These are phyloP conservation scores for Mycena polygramma DNA, from an alignment of 768 basidiomycete genomes.

Conservation along the genomic window DNA sequence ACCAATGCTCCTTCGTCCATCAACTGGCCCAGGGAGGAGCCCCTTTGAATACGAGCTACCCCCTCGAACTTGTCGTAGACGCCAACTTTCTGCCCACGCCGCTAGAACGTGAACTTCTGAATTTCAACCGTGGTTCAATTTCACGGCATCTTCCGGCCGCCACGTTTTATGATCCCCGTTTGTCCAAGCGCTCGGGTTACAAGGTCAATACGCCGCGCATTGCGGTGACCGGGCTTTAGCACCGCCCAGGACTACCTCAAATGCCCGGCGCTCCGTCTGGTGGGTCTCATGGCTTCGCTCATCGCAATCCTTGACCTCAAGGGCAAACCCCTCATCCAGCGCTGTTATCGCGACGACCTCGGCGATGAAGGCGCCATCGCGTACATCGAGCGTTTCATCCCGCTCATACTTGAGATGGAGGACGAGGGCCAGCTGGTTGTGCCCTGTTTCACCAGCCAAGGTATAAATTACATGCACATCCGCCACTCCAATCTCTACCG, in stretches of 20 bases:
- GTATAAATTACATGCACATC: slow-evolving; percentile 99
- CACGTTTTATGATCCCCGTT: not conserved
- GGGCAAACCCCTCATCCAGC: slow-evolving; percentile 97
- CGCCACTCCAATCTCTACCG: slow-evolving; percentile 97
- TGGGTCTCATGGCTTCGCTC: slow-evolving; percentile 63
- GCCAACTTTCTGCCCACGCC: too few relatives aligned
- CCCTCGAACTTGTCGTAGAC: too few relatives aligned
- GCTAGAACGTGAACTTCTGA: too few relatives aligned
- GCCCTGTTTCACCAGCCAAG: slow-evolving; percentile 95
- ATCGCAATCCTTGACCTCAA: slow-evolving; percentile 98
- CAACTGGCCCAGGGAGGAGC: too few relatives aligned
- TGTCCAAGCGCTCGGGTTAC: not conserved
- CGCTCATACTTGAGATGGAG: slow-evolving; percentile 93
- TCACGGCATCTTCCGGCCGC: too few relatives aligned
- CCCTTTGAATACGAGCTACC: too few relatives aligned
- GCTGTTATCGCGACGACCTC: slow-evolving; percentile 97
- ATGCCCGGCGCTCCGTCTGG: not conserved
- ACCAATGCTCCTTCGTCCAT: too few relatives aligned
- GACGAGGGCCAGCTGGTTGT: slow-evolving; percentile 97
- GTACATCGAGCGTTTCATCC: slow-evolving; percentile 93
- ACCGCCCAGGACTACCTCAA: not conserved
- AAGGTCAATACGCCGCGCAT: not conserved
- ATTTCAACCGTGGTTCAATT: too few relatives aligned
- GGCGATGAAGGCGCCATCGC: slow-evolving; percentile 61
- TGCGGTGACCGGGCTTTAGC: not conserved